Conservation (phyloP, 2,329 filamentous ascomycete genomes). For the Cercospora sp. region DNA sequence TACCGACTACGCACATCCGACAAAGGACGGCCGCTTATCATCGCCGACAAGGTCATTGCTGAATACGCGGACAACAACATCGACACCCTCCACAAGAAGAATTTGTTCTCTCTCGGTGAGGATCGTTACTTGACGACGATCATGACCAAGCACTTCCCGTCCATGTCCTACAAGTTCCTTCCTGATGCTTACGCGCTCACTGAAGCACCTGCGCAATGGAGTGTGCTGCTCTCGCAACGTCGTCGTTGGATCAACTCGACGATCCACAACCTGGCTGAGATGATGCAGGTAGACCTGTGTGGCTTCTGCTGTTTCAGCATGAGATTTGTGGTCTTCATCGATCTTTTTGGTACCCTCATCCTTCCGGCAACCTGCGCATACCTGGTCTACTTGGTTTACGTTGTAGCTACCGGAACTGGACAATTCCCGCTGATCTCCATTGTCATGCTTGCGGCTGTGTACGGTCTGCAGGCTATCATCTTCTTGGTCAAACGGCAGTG, state of each 20-base stretch:
- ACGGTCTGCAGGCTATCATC: constrained; percentile 92
- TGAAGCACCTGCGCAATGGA: constrained; percentile 91
- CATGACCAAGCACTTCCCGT: constrained; percentile 97
- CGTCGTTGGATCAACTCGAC: constrained; percentile 99
- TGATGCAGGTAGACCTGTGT: constrained; percentile 90
- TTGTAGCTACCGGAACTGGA: constrained; percentile 65
- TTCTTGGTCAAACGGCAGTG: constrained; percentile 97
- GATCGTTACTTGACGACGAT: constrained; percentile 96
- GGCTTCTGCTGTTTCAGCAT: constrained; percentile 99
- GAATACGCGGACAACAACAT: constrained; percentile 89
- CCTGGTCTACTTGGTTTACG: constrained; percentile 83
- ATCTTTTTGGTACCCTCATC: constrained; percentile 86
- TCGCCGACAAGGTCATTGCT: constrained; percentile 80
- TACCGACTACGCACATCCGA: constrained; percentile 93
- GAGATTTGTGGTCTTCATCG: constrained; percentile 95
- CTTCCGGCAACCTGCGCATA: constrained; percentile 90
- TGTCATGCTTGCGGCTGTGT: constrained; percentile 84
- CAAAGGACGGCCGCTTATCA: constrained; percentile 90
- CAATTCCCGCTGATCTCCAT: constrained; percentile 85
- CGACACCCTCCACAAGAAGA: constrained; percentile 94
- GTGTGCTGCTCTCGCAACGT: constrained; percentile 91
- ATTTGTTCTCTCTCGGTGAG: constrained; percentile 87
- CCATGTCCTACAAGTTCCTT: constrained; percentile 95
- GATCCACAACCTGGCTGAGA: constrained; percentile 89
- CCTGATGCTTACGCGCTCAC: constrained; percentile 91